Percentiles rank a stretch among this genome's conserved stretches.
These are phyloP conservation scores for Petunia axillaris DNA, from an alignment of 257 asterid species.

Conservation along the genomic window DNA sequence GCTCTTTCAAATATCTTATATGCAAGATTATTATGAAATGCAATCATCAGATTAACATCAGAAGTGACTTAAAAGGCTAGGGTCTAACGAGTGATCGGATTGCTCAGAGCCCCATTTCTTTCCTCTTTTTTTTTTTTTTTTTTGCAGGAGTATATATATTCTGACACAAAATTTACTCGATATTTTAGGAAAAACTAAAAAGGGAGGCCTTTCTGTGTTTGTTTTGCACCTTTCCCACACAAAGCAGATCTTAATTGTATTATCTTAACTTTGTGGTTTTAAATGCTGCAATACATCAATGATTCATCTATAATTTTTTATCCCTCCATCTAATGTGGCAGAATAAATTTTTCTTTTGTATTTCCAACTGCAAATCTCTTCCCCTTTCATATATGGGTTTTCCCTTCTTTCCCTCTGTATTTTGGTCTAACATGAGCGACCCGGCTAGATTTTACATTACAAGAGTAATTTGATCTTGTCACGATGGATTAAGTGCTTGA, in stretches of 20 bases:
- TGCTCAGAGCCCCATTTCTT: background rate
- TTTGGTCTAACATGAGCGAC: background rate
- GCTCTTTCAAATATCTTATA: background rate
- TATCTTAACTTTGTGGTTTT: background rate
- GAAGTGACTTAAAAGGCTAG: background rate
- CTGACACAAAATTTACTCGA: background rate
- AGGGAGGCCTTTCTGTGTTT: background rate
- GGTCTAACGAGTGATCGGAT: background rate
- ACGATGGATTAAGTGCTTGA: background rate
- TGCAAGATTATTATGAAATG: slow-evolving; percentile 12
- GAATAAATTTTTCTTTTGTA: background rate
- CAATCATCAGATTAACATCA: background rate
- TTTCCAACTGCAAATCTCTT: background rate
- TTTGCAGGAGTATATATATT: background rate
- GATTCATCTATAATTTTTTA: background rate
- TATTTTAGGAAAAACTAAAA: background rate
- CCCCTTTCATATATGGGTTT: background rate
- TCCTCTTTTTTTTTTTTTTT: background rate
- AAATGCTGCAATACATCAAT: background rate
- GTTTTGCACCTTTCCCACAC: background rate
- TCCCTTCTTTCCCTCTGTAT: background rate
- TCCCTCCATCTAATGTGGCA: background rate
- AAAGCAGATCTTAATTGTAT: slow-evolving; percentile 19
- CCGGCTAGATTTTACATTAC: too few relatives aligned
- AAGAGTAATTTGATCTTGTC: background rate